Conservation (phyloP, 2,329 filamentous ascomycete genomes). For the Grosmannia serpens region DNA sequence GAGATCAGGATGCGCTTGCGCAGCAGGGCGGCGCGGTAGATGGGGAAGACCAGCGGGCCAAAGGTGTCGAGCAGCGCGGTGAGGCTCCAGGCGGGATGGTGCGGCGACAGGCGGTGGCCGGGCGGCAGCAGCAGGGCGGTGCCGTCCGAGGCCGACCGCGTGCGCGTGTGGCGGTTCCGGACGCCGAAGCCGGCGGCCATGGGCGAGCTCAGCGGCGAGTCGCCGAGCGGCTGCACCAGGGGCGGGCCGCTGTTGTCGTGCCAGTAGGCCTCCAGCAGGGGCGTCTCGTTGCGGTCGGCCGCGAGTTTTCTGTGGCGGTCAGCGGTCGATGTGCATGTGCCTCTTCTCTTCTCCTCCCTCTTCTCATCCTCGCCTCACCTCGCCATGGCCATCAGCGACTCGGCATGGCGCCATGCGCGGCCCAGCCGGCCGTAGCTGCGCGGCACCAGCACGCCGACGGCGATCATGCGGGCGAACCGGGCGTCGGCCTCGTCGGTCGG, state of each 20-base stretch:
- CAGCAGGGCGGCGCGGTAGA: conserved; percentile 76
- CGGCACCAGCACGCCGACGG: conserved; percentile 80
- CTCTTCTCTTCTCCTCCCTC: not conserved
- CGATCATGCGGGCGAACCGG: conserved; percentile 84
- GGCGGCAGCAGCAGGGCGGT: conserved; percentile 43
- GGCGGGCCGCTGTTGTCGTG: conserved; percentile 34
- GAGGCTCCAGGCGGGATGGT: conserved; percentile 81
- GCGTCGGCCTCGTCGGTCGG: conserved; percentile 64
- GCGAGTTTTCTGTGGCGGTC: conserved; percentile 42
- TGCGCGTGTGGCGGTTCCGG: conserved; percentile 34
- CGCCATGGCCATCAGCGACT: conserved; percentile 62
- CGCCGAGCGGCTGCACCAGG: conserved; percentile 20
- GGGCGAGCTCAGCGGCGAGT: conserved; percentile 42
- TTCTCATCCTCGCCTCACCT: conserved; percentile 28
- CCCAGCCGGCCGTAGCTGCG: conserved; percentile 77
- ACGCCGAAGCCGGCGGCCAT: conserved; percentile 26
- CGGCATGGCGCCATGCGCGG: conserved; percentile 79
- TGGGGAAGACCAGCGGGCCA: conserved; percentile 82
- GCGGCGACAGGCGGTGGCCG: conserved; percentile 57
- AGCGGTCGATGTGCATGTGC: not conserved
- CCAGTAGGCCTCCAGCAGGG: conserved; percentile 72
- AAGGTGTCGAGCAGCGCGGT: conserved; percentile 68
- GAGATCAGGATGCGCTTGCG: conserved; percentile 83
- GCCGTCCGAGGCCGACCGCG: conserved; percentile 51
- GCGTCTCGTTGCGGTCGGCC: conserved; percentile 49